These are phyloP conservation scores for Alternaria sp. DNA, from an alignment of 2,329 filamentous ascomycete genomes.

Conservation along the genomic window DNA sequence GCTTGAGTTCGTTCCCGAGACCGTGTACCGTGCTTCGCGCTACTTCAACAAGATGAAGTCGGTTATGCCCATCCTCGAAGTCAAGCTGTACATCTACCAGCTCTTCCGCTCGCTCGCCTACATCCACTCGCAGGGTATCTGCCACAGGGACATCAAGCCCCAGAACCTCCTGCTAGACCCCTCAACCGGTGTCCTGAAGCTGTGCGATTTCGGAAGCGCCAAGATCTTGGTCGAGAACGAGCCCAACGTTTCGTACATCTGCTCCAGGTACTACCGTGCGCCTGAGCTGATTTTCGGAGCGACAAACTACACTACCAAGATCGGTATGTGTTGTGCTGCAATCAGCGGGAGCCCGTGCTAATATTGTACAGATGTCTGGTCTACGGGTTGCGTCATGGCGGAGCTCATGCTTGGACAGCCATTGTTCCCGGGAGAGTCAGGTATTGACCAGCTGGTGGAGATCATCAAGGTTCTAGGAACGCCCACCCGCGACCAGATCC, in stretches of 20 bases:
- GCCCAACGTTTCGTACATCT: slow-evolving; percentile 99
- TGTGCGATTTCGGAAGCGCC: slow-evolving; percentile 98
- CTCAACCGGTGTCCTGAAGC: slow-evolving; percentile 87
- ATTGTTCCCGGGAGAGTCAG: slow-evolving; percentile 96
- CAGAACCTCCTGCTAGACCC: slow-evolving; percentile 96
- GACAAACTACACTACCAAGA: slow-evolving; percentile 99
- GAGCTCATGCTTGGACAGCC: slow-evolving; percentile 99
- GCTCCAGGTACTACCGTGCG: slow-evolving; percentile 97
- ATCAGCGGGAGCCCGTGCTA: slow-evolving; percentile 18
- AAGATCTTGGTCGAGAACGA: slow-evolving; percentile 99
- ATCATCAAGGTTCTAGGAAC: slow-evolving; percentile 99
- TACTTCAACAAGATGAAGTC: slow-evolving; percentile 99
- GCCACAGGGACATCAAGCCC: slow-evolving; percentile 98
- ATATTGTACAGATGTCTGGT: slow-evolving; percentile 84
- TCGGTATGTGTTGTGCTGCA: slow-evolving; percentile 70
- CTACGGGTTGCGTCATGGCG: slow-evolving; percentile 98
- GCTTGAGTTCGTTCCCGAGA: slow-evolving; percentile 97
- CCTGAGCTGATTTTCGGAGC: slow-evolving; percentile 98
- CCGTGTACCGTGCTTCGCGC: slow-evolving; percentile 94
- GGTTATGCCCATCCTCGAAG: slow-evolving; percentile 97
- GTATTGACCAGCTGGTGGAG: slow-evolving; percentile 97
- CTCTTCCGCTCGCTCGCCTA: slow-evolving; percentile 98
- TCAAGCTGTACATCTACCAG: slow-evolving; percentile 99
- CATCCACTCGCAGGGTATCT: slow-evolving; percentile 99
- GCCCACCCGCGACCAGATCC: slow-evolving; percentile 95